Evolutionary conservation across 2,329 filamentous ascomycete species (phyloP), one percentile per base, ranked within the genome.

Genomic region (Arachnopeziza araneosa): DNA sequence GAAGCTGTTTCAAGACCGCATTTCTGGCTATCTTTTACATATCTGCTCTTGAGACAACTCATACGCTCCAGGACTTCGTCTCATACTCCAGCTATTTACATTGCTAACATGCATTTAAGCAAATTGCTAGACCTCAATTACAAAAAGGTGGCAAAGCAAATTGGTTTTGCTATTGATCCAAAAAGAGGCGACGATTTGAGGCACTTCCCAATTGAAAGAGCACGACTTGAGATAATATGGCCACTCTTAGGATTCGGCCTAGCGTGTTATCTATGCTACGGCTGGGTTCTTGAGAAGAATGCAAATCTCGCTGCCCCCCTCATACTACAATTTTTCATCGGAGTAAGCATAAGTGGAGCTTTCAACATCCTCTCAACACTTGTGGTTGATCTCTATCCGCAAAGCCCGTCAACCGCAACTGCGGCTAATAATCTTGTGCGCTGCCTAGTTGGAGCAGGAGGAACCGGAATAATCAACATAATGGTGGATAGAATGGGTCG

Each of bases 121-220:
- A 73, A 73, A 36, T 62, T 85, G 9, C 71, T 86, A 0, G 84
- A 87, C 55, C 59, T 83, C 79, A 92, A 92, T 71, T 96, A 90
- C 72, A 80, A 84, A 7, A 82, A 88, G 49, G 80, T 86, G 53
- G 88, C 89, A 1, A 78, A 76, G 54, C 79, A 80, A 32, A 76
- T 87, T 19, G 85, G 85, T 6, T 77, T 91, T 60, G 75, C 77
- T 1, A 81, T 91, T 64, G 82, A 83, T 62, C 80, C 77, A 60
- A 84, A 82, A 63, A 82, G 83, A 44, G 75, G 72, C 7, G 69
- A 73, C 50, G 67, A 74, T 58, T 62, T 75, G 44, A 55, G 65
- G 12, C 56, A 73, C 48, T 74, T 74, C 55, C 73, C 73, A 0
- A 73, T 75, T 30, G 73, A 75, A 59, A 56, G 66, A 32, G 73